phyloP scores from a whole-genome alignment of 352 stramenopile species.

The Phytophthora multivora region DNA sequence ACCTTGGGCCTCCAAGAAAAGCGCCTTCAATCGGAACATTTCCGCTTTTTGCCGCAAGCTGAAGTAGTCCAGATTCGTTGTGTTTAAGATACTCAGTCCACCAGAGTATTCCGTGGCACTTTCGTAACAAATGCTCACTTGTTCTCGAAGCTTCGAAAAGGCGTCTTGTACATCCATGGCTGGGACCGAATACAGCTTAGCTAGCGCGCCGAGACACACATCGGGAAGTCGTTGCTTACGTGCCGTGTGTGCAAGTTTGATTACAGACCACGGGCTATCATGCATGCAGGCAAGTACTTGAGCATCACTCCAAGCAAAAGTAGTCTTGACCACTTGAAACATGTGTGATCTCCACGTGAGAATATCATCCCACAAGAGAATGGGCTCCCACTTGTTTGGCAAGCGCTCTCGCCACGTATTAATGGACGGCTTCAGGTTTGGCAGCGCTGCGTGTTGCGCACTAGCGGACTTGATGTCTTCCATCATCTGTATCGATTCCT shows the following conservation, averaged over 20 bases:
- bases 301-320: slow-evolving; percentile 88
- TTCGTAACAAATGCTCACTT: slow-evolving; percentile 93
- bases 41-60: slow-evolving; percentile 91
- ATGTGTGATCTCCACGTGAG: slow-evolving; percentile 94
- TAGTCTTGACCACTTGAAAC: slow-evolving; percentile 91
- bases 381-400: slow-evolving; percentile 94
- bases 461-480: slow-evolving; percentile 85
- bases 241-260: slow-evolving; percentile 90
- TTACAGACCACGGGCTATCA: slow-evolving; percentile 92
- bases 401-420: slow-evolving; percentile 93
- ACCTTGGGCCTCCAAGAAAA: slow-evolving; percentile 90
- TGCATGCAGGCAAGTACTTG: slow-evolving; percentile 91
- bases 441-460: slow-evolving; percentile 72
- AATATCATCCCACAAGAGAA: slow-evolving; percentile 93
- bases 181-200: slow-evolving; percentile 87
- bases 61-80: slow-evolving; percentile 94
- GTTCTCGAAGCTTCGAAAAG: slow-evolving; percentile 92
- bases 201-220: slow-evolving; percentile 84
- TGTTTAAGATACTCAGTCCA: slow-evolving; percentile 92
- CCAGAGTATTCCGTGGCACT: slow-evolving; percentile 86
- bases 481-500: slow-evolving; percentile 93
- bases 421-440: slow-evolving; percentile 91
- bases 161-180: slow-evolving; percentile 94
- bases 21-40: slow-evolving; percentile 91
- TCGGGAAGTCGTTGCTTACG: slow-evolving; percentile 91